These are phyloP conservation scores for Macrolepiota dolichaula DNA, from an alignment of 768 basidiomycete genomes.

Conservation along the genomic window DNA sequence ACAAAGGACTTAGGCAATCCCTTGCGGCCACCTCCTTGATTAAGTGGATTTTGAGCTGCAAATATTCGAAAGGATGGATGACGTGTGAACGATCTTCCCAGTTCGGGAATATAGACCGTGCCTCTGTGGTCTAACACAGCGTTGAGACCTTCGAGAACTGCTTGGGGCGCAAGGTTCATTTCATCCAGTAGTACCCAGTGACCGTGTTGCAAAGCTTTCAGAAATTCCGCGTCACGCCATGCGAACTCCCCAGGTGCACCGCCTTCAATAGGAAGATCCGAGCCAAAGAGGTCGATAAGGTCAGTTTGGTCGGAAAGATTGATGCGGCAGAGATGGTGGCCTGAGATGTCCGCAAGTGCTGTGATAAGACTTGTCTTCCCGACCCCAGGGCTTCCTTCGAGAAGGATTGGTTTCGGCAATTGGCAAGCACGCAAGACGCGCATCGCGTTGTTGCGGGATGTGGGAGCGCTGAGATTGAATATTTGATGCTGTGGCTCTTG, in stretches of 20 bases:
- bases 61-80: conserved; percentile 97
- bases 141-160: conserved; percentile 95
- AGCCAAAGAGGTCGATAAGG: conserved; percentile 92
- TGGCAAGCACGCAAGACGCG: conserved; percentile 90
- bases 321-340: conserved; percentile 83
- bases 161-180: conserved; percentile 98
- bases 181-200: conserved; percentile 98
- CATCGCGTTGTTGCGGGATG: conserved; percentile 83
- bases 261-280: conserved; percentile 92
- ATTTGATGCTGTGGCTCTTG: conserved; percentile 26
- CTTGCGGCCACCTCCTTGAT: conserved; percentile 96
- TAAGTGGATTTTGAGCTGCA: conserved; percentile 94
- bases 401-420: conserved; percentile 83
- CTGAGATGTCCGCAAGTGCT: conserved; percentile 79
- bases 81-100: conserved; percentile 81
- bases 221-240: conserved; percentile 97
- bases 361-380: conserved; percentile 94
- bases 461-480: conserved; percentile 88
- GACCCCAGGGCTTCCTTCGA: conserved; percentile 97
- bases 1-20: conserved; percentile 96
- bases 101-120: conserved; percentile 90
- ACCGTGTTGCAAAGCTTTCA: conserved; percentile 90
- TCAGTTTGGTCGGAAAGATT: conserved; percentile 99
- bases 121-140: conserved; percentile 95
- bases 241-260: conserved; percentile 89